Evolutionary conservation across 1,284 basidiomycete species (phyloP).

Genomic region (Puccinia sorghi): DNA sequence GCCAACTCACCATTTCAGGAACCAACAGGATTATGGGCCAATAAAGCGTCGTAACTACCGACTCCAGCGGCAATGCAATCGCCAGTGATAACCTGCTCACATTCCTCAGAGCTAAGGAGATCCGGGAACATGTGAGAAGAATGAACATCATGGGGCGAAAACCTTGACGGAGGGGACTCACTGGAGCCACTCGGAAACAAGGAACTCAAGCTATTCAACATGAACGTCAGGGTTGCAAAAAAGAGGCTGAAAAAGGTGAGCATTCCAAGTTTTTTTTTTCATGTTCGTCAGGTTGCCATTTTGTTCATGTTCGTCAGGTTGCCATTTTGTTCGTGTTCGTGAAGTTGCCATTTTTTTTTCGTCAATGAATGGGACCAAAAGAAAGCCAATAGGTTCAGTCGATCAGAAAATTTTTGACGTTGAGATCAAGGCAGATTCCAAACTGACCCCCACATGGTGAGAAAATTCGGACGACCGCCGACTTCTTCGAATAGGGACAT

Average conservation of each 20-base stretch:
- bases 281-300: too few species aligned
- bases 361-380: background rate
- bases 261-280: too few species aligned
- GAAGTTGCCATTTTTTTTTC: background rate
- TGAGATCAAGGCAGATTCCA: background rate
- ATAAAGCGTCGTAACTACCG: constrained; percentile 18
- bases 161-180: background rate
- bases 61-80: constrained; percentile 10
- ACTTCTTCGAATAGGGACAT: background rate
- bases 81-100: background rate
- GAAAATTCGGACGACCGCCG: background rate
- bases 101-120: background rate
- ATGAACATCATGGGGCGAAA: background rate
- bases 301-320: too few species aligned
- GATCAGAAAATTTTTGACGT: background rate
- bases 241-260: background rate
- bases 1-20: background rate
- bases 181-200: background rate
- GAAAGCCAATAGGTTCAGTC: too few species aligned
- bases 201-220: background rate
- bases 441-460: constrained; percentile 26
- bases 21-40: constrained; percentile 1
- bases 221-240: constrained; percentile 1
- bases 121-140: background rate
- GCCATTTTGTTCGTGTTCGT: too few species aligned